These are phyloP conservation scores for Boletellus dicymbophilus DNA, from an alignment of 1,284 basidiomycete species.

Conservation along the genomic window DNA sequence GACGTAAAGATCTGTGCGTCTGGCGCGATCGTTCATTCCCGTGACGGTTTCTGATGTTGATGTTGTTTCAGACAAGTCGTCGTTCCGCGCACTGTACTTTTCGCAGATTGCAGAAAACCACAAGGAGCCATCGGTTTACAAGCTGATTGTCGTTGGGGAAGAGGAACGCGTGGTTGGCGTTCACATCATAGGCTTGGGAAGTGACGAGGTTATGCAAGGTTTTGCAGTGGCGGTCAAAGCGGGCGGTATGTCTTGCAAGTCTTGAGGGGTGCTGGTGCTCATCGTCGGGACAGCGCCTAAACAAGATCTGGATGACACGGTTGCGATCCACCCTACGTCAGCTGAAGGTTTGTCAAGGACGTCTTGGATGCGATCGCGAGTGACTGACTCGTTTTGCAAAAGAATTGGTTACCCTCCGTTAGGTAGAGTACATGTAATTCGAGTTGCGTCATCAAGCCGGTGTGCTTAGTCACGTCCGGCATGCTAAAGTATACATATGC, in stretches of 20 bases:
- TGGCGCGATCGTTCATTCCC: not conserved
- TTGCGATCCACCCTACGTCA: constrained; percentile 90
- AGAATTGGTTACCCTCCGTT: constrained; percentile 35
- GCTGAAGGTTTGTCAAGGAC: constrained; percentile 58
- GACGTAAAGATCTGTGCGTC: constrained; percentile 87
- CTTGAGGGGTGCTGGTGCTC: constrained; percentile 3
- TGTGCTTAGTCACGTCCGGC: constrained; percentile 22
- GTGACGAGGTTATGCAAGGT: constrained; percentile 93
- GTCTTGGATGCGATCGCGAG: not conserved
- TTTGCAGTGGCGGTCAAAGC: constrained; percentile 96
- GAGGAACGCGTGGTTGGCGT: constrained; percentile 96
- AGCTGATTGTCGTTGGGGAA: constrained; percentile 83
- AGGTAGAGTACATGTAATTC: too few species aligned
- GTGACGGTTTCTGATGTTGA: not conserved
- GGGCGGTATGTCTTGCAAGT: constrained; percentile 61
- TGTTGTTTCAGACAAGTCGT: constrained; percentile 59
- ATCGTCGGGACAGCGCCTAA: constrained; percentile 59
- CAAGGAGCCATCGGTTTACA: constrained; percentile 94
- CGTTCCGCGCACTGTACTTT: constrained; percentile 86
- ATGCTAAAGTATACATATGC: too few species aligned
- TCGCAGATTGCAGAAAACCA: constrained; percentile 85
- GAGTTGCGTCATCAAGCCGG: too few species aligned
- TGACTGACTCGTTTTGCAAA: constrained; percentile 10
- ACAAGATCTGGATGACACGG: constrained; percentile 83
- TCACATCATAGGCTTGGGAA: constrained; percentile 90